Percentiles rank a stretch among this genome's conserved stretches.
These are phyloP conservation scores for Nothomitra cinnamomea DNA, from an alignment of 2,329 filamentous ascomycete genomes.

Conservation along the genomic window DNA sequence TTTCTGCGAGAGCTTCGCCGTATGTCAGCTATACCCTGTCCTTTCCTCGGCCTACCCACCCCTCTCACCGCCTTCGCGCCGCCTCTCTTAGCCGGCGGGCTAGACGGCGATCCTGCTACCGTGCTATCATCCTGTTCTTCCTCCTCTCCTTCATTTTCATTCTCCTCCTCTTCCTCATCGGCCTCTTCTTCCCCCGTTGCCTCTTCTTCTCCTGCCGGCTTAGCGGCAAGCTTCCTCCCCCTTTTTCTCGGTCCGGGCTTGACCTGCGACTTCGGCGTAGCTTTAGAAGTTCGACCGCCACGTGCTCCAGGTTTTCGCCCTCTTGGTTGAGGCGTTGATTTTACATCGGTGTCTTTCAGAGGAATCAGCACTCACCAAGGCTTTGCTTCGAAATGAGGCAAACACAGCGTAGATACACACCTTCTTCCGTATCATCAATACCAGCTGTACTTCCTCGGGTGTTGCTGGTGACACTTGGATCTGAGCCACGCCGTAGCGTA, in stretches of 20 bases:
- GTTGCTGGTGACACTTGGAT: constrained; percentile 10
- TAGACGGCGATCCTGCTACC: constrained; percentile 3
- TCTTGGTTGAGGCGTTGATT: background rate
- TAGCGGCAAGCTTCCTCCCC: constrained; percentile 7
- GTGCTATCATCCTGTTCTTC: constrained; percentile 17
- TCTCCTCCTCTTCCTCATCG: constrained; percentile 15
- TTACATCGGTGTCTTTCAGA: background rate
- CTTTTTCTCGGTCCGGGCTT: constrained; percentile 14
- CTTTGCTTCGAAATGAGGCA: too few species aligned
- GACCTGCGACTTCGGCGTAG: background rate
- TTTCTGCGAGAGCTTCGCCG: constrained; percentile 3
- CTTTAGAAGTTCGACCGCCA: background rate
- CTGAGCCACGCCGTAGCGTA: constrained; percentile 18
- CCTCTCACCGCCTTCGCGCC: constrained; percentile 3
- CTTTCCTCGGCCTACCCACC: background rate
- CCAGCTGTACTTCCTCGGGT: background rate
- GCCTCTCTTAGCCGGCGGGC: background rate
- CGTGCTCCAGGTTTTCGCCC: background rate
- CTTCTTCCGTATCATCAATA: constrained; percentile 1
- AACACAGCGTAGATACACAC: background rate
- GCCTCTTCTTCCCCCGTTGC: constrained; percentile 5
- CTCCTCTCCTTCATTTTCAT: constrained; percentile 12
- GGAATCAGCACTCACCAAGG: background rate
- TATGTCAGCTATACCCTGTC: constrained; percentile 2
- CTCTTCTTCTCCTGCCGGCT: constrained; percentile 19